phyloP scores from a whole-genome alignment of 805 yeast genomes.

The Kodamaea jinghongensis region DNA sequence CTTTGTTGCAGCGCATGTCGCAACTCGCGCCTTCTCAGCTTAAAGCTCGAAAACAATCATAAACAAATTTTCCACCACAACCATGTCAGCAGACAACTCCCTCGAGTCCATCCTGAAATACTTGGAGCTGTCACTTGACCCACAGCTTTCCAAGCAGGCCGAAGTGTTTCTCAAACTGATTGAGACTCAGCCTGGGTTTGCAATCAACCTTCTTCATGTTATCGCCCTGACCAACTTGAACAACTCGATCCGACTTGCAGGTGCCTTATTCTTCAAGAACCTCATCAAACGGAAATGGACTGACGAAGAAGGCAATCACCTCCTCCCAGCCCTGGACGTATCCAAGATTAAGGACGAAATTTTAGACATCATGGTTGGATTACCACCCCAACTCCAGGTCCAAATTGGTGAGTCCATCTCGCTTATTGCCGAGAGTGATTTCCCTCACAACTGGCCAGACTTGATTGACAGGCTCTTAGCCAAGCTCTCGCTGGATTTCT shows the following conservation, averaged over 20 bases:
- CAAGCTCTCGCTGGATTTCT: slow-evolving; percentile 68
- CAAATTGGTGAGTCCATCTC: slow-evolving; percentile 95
- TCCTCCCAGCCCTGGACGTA: slow-evolving; percentile 60
- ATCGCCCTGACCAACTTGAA: slow-evolving; percentile 61
- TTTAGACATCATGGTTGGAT: slow-evolving; percentile 77
- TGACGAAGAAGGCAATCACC: slow-evolving; percentile 81
- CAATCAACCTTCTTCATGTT: slow-evolving; percentile 70
- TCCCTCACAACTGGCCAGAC: slow-evolving; percentile 85
- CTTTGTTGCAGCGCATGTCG: too few species aligned
- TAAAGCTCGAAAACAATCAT: too few species aligned
- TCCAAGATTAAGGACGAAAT: slow-evolving; percentile 70
- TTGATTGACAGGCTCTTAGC: slow-evolving; percentile 71
- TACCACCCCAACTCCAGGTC: slow-evolving; percentile 78
- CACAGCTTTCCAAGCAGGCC: slow-evolving; percentile 61
- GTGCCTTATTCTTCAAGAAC: slow-evolving; percentile 87
- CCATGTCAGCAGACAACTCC: slow-evolving; percentile 8
- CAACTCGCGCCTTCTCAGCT: too few species aligned
- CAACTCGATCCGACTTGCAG: slow-evolving; percentile 71
- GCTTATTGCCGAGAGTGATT: slow-evolving; percentile 91
- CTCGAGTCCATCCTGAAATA: slow-evolving; percentile 43
- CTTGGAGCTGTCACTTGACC: slow-evolving; percentile 62
- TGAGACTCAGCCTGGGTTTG: slow-evolving; percentile 71
- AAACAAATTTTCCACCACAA: neutral
- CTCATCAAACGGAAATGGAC: slow-evolving; percentile 83
- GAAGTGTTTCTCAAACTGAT: slow-evolving; percentile 61